Conservation (phyloP, 371 early-diverging fungal species). For the Gilbertella persicaria region DNA sequence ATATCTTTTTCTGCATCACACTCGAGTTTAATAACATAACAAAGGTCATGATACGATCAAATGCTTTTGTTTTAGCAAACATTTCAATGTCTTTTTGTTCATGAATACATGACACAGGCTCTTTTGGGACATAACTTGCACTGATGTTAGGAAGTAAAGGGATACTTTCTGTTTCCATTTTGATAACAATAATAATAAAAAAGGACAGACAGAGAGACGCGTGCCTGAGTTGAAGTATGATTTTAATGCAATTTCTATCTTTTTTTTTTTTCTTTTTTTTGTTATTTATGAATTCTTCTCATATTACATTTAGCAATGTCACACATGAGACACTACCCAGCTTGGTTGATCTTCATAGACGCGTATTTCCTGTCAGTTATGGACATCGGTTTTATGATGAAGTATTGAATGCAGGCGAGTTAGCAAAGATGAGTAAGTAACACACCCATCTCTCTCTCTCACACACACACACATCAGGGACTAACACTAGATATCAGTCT, state of each 20-base stretch:
- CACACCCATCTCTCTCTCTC: no score
- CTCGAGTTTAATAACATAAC: conserved; percentile 69
- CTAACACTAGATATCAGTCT: conserved; percentile 16
- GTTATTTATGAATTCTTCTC: background rate
- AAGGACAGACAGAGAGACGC: no score
- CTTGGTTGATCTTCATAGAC: conserved; percentile 16
- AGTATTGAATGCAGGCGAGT: conserved; percentile 23
- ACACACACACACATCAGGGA: no score
- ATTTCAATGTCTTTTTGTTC: conserved; percentile 53
- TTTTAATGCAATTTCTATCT: no score
- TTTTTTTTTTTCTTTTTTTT: background rate
- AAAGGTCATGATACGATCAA: conserved; percentile 72
- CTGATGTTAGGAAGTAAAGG: conserved; percentile 14
- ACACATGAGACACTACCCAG: conserved; percentile 14
- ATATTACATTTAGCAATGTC: conserved; percentile 19
- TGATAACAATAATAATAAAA: no score
- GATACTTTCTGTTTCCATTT: background rate
- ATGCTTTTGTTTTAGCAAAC: conserved; percentile 68
- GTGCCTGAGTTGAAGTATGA: no score
- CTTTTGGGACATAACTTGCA: conserved; percentile 17
- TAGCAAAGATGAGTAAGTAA: conserved; percentile 24
- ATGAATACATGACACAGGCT: conserved; percentile 59
- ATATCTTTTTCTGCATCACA: conserved; percentile 59
- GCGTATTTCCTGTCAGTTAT: conserved; percentile 24
- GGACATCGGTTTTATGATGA: conserved; percentile 23